Conservation (phyloP, 345 rosid species). For the Cardamine occulta region DNA sequence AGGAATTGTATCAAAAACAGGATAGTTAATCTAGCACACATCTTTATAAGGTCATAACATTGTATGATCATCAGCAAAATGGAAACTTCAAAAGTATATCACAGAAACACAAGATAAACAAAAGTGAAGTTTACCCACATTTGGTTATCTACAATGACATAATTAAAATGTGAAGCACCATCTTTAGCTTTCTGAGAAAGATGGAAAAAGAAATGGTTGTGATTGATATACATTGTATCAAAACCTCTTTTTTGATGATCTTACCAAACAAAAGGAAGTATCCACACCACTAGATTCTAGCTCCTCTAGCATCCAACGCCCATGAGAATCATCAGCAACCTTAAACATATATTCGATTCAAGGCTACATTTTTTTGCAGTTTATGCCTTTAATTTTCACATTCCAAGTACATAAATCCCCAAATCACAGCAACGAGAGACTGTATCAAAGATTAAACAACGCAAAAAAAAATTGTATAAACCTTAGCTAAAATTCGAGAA, state of each 20-base stretch:
- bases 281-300: constrained; percentile 63
- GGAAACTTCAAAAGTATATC: background rate
- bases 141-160: constrained; percentile 78
- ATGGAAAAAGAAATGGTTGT: background rate
- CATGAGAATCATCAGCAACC: constrained; percentile 68
- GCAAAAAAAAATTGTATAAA: background rate
- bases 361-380: background rate
- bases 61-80: background rate
- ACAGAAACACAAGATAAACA: background rate
- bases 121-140: constrained; percentile 53
- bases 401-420: background rate
- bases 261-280: constrained; percentile 67
- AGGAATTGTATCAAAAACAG: background rate
- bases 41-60: background rate
- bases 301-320: constrained; percentile 59
- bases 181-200: constrained; percentile 64
- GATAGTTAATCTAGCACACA: too few species aligned
- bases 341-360: constrained; percentile 16
- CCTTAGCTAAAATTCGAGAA: constrained; percentile 69
- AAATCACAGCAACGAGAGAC: background rate
- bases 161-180: constrained; percentile 84
- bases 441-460: background rate
- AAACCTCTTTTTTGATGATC: background rate
- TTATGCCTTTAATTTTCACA: background rate
- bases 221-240: background rate